Base-by-base conservation (phyloP, 805 yeast genomes). In the Suhomyces xylopsoci region DNA sequence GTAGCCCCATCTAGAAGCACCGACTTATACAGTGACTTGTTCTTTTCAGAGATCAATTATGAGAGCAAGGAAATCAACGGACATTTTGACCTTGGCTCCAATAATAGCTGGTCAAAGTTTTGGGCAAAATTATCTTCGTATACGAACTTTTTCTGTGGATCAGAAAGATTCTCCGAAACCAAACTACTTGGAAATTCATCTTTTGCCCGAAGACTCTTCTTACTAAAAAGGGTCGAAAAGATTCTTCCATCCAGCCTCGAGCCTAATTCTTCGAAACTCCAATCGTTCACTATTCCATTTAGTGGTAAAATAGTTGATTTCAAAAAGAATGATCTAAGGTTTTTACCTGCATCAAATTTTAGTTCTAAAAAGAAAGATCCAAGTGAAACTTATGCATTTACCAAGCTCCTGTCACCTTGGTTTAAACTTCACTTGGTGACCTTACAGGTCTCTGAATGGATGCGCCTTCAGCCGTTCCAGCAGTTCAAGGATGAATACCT, bases 401-500 rank as follows among this genome's bases (percentile, higher is more conserved):
- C 60, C 9, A 45, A 51, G 34, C 40, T 54, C 7, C 64, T 62
- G 52, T 52, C 62, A 14, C 56, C 57, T 3, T 58, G 61, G 45
- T 51, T 62, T 15, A 58, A 56, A 42, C 58, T 65, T 14, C 60
- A 55, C 32, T 51, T 62, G 36, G 57, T 65, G 2, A 56, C 65
- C 41, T 51, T 64, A 5, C 78, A 74, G 48, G 51, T 74, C 14
- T 55, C 59, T 7, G 71, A 71, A 52, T 75, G 79, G 79, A 65
- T 74, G 61, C 61, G 61, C 20, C 49, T 75, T 15, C 59, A 63
- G 45, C 79, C 79, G 0, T 72, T 73, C 49, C 57, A 59, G 19
- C 65, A 69, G 50, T 66, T 69, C 41, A 54, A 61, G 12, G 65
- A 64, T 41, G 50, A 61, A 2, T 64, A 51, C 47, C 63, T 68